Evolutionary conservation across 1,284 basidiomycete genomes (phyloP).

Genomic region (Trichosporon sp.): DNA sequence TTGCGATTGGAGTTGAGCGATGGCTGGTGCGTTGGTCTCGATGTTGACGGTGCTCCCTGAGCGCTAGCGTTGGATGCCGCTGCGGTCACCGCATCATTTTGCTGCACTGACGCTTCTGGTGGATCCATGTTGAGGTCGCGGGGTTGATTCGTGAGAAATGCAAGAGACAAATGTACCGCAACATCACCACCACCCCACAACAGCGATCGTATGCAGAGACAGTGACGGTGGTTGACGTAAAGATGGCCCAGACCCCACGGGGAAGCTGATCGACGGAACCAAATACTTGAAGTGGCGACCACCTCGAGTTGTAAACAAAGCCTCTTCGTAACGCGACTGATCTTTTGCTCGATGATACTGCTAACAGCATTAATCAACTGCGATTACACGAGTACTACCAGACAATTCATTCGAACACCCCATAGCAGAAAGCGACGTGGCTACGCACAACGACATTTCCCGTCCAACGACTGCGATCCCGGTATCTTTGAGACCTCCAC

Average conservation of each 20-base stretch:
- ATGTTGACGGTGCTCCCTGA: conserved; percentile 22
- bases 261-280: not conserved
- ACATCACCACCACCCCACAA: not conserved
- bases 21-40: conserved; percentile 14
- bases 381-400: no score
- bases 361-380: no score
- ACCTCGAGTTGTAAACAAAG: conserved; percentile 5
- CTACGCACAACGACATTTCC: not conserved
- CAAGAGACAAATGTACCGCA: not conserved
- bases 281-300: not conserved
- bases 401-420: no score
- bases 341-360: not conserved
- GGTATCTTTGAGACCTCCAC: not conserved
- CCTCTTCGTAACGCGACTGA: not conserved
- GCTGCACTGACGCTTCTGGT: not conserved
- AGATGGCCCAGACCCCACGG: not conserved
- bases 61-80: conserved; percentile 10
- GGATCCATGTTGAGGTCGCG: conserved; percentile 13
- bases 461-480: not conserved
- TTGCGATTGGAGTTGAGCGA: conserved; percentile 19
- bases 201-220: not conserved
- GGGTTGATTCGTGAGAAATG: not conserved
- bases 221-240: conserved; percentile 9
- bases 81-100: not conserved
- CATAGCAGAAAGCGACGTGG: no score